Base-by-base conservation (phyloP, 257 asterid species). In the Craterostigma plantagineum region DNA sequence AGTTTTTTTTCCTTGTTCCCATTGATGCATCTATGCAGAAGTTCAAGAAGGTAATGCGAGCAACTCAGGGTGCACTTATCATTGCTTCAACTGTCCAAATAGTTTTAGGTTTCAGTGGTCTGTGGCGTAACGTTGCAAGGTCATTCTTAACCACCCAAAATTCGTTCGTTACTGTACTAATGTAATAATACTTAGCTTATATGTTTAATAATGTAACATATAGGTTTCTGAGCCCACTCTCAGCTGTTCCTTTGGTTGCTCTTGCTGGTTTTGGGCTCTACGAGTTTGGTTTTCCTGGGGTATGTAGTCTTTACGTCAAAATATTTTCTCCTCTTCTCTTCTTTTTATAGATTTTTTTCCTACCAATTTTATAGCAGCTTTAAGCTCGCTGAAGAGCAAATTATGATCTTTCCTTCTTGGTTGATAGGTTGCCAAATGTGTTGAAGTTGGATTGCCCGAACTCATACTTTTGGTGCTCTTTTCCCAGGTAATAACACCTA, bases 51-150 rank as follows among this genome's bases (percentile, higher is more conserved):
- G 59, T 72, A 64, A 85, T 85, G 96, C 67, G 94, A 58, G 96
- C 96, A 8, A 75, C 96, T 9, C 96, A 85, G 59, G 96, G 96
- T 43, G 94, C 96, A 16, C 73, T 77, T 40, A 85, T 85, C 16
- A 73, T 85, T 58, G 94, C 94, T 48, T 85, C 96, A 7, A 77
- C 91, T 40, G 60, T 85, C 65, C 94, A 85, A 55, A 81, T 85
- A 39, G 96, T 81, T 52, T 70, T 85, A 4, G 96, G 96, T 50
- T 85, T 85, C 71, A 85, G 96, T 68, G 94, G 96, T 53, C 81
- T 85, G 33, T 85, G 96, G 96, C 94, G 96, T 42, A 76, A 67
- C 56, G 74, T 83, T 58, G 64, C 78, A 51, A 83, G 91, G 95
- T 79, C 51, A 10, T 2, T 8, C 14, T 36, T 36, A 10, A 10